These are phyloP conservation scores for Auriscalpium microsporum DNA, from an alignment of 768 basidiomycete species.

Conservation along the genomic window DNA sequence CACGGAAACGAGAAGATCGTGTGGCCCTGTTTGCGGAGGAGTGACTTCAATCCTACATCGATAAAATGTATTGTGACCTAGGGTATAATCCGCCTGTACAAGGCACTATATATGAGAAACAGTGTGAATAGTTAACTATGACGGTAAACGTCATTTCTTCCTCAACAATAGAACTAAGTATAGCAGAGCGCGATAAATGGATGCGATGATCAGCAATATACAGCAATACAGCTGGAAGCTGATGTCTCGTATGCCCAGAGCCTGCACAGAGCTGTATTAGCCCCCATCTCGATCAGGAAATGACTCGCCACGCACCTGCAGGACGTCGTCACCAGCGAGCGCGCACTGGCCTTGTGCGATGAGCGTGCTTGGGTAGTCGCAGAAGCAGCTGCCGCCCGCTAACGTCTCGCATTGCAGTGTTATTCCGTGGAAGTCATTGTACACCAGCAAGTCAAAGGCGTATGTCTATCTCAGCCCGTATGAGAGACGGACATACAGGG, in stretches of 20 bases:
- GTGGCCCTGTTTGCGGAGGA: conserved; percentile 24
- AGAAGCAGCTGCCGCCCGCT: conserved; percentile 31
- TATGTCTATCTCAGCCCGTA: conserved; percentile 5
- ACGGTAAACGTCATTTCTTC: conserved; percentile 3
- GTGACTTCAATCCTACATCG: not conserved
- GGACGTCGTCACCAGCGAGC: conserved; percentile 41
- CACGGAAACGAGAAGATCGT: conserved; percentile 25
- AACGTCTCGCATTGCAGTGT: conserved; percentile 33
- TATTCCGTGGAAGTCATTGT: conserved; percentile 43
- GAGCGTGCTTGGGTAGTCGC: conserved; percentile 41
- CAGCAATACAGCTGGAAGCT: conserved; percentile 37
- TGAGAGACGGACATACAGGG: conserved; percentile 4
- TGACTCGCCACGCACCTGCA: conserved; percentile 15
- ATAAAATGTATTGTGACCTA: too few species aligned
- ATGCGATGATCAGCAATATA: conserved; percentile 36
- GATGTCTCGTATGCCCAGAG: conserved; percentile 38
- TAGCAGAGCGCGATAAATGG: conserved; percentile 37
- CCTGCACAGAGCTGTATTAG: conserved; percentile 7
- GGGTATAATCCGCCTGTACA: too few species aligned
- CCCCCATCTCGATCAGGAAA: not conserved
- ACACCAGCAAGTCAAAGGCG: conserved; percentile 19
- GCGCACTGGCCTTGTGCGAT: conserved; percentile 33
- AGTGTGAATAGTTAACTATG: too few species aligned
- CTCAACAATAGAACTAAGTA: conserved; percentile 16
- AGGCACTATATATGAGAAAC: too few species aligned